Percentiles rank a stretch among this genome's conserved stretches.
These are phyloP conservation scores for Pseudogymnoascus verrucosus DNA, from an alignment of 2,329 filamentous ascomycete species.

Conservation along the genomic window DNA sequence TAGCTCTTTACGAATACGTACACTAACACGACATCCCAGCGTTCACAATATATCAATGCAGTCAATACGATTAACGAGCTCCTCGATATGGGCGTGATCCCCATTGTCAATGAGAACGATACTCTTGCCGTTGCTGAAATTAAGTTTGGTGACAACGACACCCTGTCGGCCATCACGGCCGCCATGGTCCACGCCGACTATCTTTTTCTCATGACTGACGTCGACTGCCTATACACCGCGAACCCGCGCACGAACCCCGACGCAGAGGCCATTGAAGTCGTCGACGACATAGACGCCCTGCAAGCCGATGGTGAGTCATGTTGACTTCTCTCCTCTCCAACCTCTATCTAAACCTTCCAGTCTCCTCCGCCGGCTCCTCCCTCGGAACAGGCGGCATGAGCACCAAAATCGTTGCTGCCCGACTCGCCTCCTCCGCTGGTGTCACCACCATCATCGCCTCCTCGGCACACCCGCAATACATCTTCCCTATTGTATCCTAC, in stretches of 20 bases:
- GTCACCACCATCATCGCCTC: conserved; percentile 94
- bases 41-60: conserved; percentile 90
- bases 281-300: conserved; percentile 77
- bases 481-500: conserved; percentile 76
- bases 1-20: not conserved
- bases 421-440: conserved; percentile 84
- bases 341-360: conserved; percentile 33
- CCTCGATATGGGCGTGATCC: conserved; percentile 89
- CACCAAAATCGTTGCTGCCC: conserved; percentile 91
- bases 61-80: conserved; percentile 91
- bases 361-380: conserved; percentile 80
- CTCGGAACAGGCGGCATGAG: conserved; percentile 95
- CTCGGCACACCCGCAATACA: conserved; percentile 89
- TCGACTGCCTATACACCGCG: conserved; percentile 94
- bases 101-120: conserved; percentile 98
- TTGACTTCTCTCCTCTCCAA: conserved; percentile 13
- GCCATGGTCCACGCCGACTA: conserved; percentile 97
- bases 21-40: conserved; percentile 37
- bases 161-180: conserved; percentile 88
- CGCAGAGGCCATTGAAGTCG: conserved; percentile 82
- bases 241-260: conserved; percentile 82
- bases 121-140: conserved; percentile 95
- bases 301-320: conserved; percentile 61
- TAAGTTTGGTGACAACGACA: conserved; percentile 99
- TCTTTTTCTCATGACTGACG: conserved; percentile 97